Conservation (phyloP, 495 filamentous ascomycete genomes). For the Aspergillus mulundensis region DNA sequence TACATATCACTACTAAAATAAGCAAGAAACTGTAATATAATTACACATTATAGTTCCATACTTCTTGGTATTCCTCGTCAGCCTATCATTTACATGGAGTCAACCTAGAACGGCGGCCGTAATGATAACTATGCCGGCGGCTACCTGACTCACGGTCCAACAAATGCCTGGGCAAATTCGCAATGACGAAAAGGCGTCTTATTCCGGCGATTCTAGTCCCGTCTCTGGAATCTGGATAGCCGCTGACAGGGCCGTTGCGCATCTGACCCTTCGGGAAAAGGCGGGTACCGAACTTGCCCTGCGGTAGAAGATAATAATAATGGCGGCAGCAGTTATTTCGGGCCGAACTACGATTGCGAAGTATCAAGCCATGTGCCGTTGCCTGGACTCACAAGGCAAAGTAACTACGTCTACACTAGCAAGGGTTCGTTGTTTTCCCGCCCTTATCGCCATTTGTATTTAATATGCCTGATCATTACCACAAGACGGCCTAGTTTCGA, state of each 20-base stretch:
- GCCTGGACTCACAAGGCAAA: not conserved
- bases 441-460: no score
- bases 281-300: constrained; percentile 14
- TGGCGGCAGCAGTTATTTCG: constrained; percentile 15
- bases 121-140: not conserved
- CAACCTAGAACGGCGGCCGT: not conserved
- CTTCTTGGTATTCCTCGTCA: not conserved
- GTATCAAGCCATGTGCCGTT: constrained; percentile 6
- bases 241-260: constrained; percentile 11
- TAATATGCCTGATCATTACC: not conserved
- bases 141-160: not conserved
- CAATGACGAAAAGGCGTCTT: not conserved
- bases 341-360: constrained; percentile 20
- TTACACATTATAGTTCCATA: not conserved
- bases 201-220: constrained; percentile 14
- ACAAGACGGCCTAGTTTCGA: not conserved
- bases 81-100: not conserved
- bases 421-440: constrained; percentile 26
- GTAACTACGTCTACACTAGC: constrained; percentile 5
- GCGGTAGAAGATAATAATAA: no score
- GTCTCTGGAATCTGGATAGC: not conserved
- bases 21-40: not conserved
- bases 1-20: not conserved
- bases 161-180: not conserved
- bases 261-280: constrained; percentile 24